These are phyloP conservation scores for Erythrophleum fordii DNA, from an alignment of 306 rosid genomes.

Conservation along the genomic window DNA sequence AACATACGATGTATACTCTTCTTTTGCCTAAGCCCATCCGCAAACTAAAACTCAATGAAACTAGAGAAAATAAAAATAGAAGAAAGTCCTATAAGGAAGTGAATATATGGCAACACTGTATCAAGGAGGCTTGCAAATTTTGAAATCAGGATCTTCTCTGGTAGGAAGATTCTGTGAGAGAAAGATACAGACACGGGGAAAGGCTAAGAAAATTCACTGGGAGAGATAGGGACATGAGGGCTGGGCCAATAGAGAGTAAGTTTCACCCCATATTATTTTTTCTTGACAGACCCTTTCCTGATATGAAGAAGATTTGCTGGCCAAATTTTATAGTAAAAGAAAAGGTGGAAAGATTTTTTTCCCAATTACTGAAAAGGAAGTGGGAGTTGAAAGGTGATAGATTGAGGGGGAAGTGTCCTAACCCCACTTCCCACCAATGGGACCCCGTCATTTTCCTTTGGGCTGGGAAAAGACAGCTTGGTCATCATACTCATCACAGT, in stretches of 20 bases:
- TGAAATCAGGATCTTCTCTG: too few species aligned
- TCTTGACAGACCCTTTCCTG: too few species aligned
- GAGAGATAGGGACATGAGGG: too few species aligned
- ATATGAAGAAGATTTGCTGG: too few species aligned
- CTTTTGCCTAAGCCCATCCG: constrained; percentile 22
- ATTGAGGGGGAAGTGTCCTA: neutral
- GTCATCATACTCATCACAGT: constrained; percentile 40
- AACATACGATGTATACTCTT: too few species aligned
- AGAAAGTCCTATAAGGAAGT: neutral
- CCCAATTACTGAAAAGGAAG: constrained; percentile 41
- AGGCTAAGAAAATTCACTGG: too few species aligned
- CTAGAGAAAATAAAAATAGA: neutral
- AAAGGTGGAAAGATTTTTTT: constrained; percentile 8
- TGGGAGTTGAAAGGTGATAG: constrained; percentile 23
- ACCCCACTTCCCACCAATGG: constrained; percentile 45
- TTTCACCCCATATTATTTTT: too few species aligned
- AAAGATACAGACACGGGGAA: too few species aligned
- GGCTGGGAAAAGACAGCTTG: constrained; percentile 70
- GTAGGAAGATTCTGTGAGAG: too few species aligned
- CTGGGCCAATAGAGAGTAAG: too few species aligned
- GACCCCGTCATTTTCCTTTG: constrained; percentile 59
- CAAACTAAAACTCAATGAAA: constrained; percentile 9
- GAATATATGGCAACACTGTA: neutral
- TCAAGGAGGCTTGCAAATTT: neutral
- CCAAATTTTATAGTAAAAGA: neutral